These are phyloP conservation scores for Hanseniaspora valbyensis DNA, from an alignment of 805 yeast species.

Conservation along the genomic window DNA sequence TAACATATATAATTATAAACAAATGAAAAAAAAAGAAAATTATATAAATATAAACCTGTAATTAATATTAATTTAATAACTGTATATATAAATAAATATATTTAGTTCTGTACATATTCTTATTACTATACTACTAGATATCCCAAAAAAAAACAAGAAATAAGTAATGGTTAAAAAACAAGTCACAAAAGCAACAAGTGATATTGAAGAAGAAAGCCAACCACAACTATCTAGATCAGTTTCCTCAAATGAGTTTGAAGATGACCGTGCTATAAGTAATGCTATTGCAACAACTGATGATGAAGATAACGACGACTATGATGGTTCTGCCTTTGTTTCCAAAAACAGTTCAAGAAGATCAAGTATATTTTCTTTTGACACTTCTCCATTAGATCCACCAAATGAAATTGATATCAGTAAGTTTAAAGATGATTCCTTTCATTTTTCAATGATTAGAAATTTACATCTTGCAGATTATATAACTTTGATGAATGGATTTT, in stretches of 20 bases:
- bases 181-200: not conserved
- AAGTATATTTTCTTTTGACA: conserved; percentile 42
- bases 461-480: conserved; percentile 94
- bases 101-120: too few species aligned
- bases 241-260: not conserved
- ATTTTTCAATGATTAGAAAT: conserved; percentile 73
- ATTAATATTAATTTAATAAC: too few species aligned
- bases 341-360: conserved; percentile 45
- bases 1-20: too few species aligned
- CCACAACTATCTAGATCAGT: not conserved
- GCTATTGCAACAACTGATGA: conserved; percentile 12
- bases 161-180: not conserved
- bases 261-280: conserved; percentile 4
- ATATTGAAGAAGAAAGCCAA: not conserved
- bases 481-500: conserved; percentile 85
- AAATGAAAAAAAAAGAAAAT: too few species aligned
- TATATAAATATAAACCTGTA: too few species aligned
- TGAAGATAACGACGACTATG: conserved; percentile 4
- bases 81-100: too few species aligned
- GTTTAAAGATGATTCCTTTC: conserved; percentile 73
- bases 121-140: too few species aligned
- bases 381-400: conserved; percentile 57
- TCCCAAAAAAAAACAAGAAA: too few species aligned
- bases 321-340: conserved; percentile 9
- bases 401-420: conserved; percentile 65